phyloP scores from a whole-genome alignment of 73 alveolate genomes.

The Symbiodinium natans region DNA sequence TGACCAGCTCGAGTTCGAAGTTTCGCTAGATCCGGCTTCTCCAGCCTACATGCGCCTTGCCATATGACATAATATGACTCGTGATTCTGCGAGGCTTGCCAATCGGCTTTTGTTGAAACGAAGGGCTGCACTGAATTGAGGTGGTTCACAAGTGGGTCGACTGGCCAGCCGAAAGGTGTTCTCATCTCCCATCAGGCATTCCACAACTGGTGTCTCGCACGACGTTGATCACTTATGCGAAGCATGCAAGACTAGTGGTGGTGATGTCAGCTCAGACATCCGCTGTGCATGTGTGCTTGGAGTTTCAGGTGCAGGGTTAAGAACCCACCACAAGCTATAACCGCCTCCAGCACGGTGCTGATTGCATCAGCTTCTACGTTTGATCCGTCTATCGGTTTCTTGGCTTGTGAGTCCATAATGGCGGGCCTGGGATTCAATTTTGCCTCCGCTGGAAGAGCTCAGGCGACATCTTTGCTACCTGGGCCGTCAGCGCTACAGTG shows the following conservation, averaged over 20 bases:
- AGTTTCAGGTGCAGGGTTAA: constrained; percentile 53
- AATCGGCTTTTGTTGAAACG: not conserved
- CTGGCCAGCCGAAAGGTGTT: constrained; percentile 85
- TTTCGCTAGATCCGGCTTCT: not conserved
- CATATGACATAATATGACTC: not conserved
- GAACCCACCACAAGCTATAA: constrained; percentile 38
- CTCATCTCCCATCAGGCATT: constrained; percentile 62
- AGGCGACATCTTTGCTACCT: constrained; percentile 90
- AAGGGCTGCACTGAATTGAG: not conserved
- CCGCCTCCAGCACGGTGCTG: constrained; percentile 55
- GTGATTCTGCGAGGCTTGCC: not conserved
- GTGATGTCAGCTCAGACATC: not conserved
- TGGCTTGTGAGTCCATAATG: not conserved
- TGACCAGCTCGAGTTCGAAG: not conserved
- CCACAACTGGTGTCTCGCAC: constrained; percentile 36
- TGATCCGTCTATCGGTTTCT: constrained; percentile 89
- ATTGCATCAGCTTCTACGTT: constrained; percentile 91
- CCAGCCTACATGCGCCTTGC: constrained; percentile 57
- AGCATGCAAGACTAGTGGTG: not conserved
- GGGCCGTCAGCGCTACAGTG: constrained; percentile 82
- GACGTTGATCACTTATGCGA: not conserved
- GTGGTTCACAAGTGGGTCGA: constrained; percentile 92
- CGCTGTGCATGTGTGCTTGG: not conserved
- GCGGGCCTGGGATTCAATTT: not conserved
- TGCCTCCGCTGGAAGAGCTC: not conserved